Evolutionary conservation across 768 basidiomycete genomes (phyloP).

Genomic region (Tubosaeta sp.): DNA sequence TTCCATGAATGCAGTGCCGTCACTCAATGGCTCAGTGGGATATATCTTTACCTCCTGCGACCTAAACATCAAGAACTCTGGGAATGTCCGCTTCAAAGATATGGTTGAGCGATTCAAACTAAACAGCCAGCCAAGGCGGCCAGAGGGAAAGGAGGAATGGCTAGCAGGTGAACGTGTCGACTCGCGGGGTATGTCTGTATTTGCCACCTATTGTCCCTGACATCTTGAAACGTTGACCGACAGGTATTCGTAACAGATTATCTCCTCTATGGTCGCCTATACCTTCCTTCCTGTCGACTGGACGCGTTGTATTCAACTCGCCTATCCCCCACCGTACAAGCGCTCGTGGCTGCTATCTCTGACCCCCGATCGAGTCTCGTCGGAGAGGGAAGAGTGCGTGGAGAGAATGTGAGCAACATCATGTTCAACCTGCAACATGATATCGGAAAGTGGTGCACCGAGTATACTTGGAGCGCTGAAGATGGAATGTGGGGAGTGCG

Average conservation of each 20-base stretch:
- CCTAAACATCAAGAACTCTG: constrained; percentile 64
- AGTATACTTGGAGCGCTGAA: constrained; percentile 92
- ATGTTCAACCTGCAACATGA: constrained; percentile 91
- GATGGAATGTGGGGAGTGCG: constrained; percentile 92
- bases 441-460: constrained; percentile 86
- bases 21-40: constrained; percentile 86
- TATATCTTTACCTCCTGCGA: constrained; percentile 92
- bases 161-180: constrained; percentile 75
- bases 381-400: constrained; percentile 37
- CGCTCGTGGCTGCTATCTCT: constrained; percentile 81
- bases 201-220: neutral
- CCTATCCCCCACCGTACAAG: constrained; percentile 73
- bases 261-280: constrained; percentile 86
- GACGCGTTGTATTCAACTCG: constrained; percentile 89
- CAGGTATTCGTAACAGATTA: constrained; percentile 57
- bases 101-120: constrained; percentile 87
- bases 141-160: constrained; percentile 79
- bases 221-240: constrained; percentile 20
- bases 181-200: constrained; percentile 55
- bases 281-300: constrained; percentile 82
- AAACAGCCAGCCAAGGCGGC: constrained; percentile 74
- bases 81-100: constrained; percentile 76
- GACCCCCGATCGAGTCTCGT: constrained; percentile 56
- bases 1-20: constrained; percentile 89
- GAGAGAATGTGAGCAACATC: constrained; percentile 57